Base-by-base conservation (phyloP, 2,329 filamentous ascomycete genomes). In the Paradendryphiella salina region DNA sequence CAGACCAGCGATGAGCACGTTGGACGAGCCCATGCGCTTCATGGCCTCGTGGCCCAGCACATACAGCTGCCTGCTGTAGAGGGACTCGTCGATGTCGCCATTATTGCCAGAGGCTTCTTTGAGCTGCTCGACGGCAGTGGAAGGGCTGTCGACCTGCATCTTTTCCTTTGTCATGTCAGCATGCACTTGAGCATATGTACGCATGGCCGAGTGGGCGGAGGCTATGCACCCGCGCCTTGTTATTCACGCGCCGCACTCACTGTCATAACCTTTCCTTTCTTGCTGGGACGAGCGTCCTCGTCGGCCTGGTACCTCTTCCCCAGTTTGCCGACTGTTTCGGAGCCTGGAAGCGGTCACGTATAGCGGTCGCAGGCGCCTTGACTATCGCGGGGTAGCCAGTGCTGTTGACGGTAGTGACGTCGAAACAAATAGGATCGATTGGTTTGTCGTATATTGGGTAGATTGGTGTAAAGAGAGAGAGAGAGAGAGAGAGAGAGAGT, bases 11-110 rank as follows among this genome's bases (percentile, higher is more conserved):
- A 99, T 82, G 45, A 99, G 88, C 53, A 99, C 84, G 71, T 97
- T 95, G 47, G 94, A 97, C 56, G 91, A 89, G 69, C 92, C 85
- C 94, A 99, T 99, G 69, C 94, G 91, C 82, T 96, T 97, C 94
- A 99, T 99, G 61, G 94, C 85, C 74, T 88, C 85, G 70, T 88
- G 85, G 48, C 94, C 85, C 48, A 88, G 82, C 48, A 88, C 85
- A 65, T 88, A 88, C 43, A 87, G 80, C 76, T 87, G 84, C 61
- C 84, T 77, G 71, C 83, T 86, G 76, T 87, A 87, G 47, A 87
- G 75, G 33, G 83, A 85, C 73, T 87, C 84, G 64, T 87, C 84
- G 63, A 87, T 87, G 63, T 86, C 84, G 61, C 82, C 82, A 64
- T 82, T 78, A 49, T 46, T 56, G 52, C 59, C 59, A 18, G 63